A percentile compares a stretch with the other conserved stretches of the same genome.
These are phyloP conservation scores for Phytophthora pluvialis DNA, from an alignment of 352 stramenopile species.

Conservation along the genomic window DNA sequence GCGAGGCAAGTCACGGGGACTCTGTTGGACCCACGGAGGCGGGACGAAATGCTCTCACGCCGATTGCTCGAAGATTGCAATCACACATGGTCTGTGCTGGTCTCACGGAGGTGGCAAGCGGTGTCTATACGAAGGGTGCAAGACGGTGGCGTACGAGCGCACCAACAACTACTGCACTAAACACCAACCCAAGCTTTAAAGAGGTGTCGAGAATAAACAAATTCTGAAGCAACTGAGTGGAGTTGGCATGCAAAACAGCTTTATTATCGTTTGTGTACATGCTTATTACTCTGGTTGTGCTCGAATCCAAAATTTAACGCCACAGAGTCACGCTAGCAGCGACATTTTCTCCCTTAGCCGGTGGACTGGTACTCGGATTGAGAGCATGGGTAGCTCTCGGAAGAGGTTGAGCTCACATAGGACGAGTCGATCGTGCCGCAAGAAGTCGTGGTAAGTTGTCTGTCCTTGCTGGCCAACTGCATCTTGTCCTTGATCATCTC, in stretches of 20 bases:
- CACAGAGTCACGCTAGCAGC: too few relatives aligned
- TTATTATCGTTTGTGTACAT: too few relatives aligned
- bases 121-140: constrained; percentile 37
- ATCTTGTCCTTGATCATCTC: constrained; percentile 19
- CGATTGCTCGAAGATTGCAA: constrained; percentile 54
- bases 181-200: constrained; percentile 11
- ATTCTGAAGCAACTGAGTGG: too few relatives aligned
- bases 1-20: constrained; percentile 75
- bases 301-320: too few relatives aligned
- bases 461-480: background rate
- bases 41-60: constrained; percentile 57
- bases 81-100: constrained; percentile 41
- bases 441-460: background rate
- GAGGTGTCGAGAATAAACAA: too few relatives aligned
- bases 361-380: constrained; percentile 19
- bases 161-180: constrained; percentile 58
- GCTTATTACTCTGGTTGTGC: background rate
- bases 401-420: constrained; percentile 15
- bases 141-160: constrained; percentile 43
- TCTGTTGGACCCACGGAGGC: constrained; percentile 81
- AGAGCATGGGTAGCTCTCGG: constrained; percentile 10
- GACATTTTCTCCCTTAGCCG: background rate
- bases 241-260: too few relatives aligned
- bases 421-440: constrained; percentile 13
- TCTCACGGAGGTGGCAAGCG: constrained; percentile 40